phyloP scores from a whole-genome alignment of 1,284 basidiomycete genomes.

The Cystobasidium slooffiae region DNA sequence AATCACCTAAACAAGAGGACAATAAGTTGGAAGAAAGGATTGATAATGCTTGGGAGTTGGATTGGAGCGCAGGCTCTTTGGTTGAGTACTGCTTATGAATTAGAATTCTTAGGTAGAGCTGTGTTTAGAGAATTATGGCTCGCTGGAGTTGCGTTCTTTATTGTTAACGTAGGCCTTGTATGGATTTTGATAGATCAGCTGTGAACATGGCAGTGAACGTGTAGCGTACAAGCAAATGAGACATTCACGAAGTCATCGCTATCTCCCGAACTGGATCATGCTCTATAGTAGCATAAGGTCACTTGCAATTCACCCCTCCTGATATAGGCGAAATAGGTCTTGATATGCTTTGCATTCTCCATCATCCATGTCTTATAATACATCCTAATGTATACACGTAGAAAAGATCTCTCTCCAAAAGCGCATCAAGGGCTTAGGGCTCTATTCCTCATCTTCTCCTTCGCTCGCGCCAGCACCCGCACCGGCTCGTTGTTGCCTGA shows the following conservation, averaged over 20 bases:
- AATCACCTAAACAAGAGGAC: constrained; percentile 34
- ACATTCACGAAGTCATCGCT: too few species aligned
- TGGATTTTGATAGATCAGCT: constrained; percentile 59
- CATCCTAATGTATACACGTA: constrained; percentile 6
- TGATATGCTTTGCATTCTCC: neutral
- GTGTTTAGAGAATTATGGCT: constrained; percentile 78
- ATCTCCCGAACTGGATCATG: too few species aligned
- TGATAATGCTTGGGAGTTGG: constrained; percentile 69
- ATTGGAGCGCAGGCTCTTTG: constrained; percentile 73
- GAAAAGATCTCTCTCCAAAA: neutral
- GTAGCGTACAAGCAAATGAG: neutral
- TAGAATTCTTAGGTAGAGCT: constrained; percentile 81
- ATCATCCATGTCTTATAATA: neutral
- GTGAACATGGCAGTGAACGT: neutral
- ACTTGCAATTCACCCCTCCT: too few species aligned
- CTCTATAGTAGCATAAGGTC: too few species aligned
- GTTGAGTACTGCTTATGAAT: constrained; percentile 79
- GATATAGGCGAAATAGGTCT: too few species aligned
- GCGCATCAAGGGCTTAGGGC: neutral
- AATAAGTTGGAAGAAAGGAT: constrained; percentile 62
- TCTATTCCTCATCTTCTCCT: constrained; percentile 15
- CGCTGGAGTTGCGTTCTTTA: constrained; percentile 73
- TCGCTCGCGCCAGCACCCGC: neutral
- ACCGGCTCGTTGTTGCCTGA: constrained; percentile 4
- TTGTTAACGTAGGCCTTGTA: constrained; percentile 72